phyloP scores from a whole-genome alignment of 2,329 filamentous ascomycete species.

The Aspergillus tamarii region DNA sequence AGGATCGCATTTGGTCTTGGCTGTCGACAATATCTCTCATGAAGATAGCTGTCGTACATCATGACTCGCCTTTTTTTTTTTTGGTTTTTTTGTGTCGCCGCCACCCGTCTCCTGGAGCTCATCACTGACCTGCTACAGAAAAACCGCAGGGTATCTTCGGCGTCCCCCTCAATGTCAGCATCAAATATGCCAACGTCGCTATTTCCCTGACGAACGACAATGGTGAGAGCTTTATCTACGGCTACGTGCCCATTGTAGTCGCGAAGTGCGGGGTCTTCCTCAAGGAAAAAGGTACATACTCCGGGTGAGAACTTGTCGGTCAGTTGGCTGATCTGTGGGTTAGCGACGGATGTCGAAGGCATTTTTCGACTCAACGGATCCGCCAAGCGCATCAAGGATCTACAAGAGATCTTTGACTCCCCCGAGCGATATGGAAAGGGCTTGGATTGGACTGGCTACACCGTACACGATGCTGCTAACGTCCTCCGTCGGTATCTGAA shows the following conservation, averaged over 20 bases:
- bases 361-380: constrained; percentile 96
- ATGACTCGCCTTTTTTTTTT: background rate
- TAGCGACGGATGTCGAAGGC: constrained; percentile 91
- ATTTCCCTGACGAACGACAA: constrained; percentile 93
- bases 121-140: constrained; percentile 20
- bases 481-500: constrained; percentile 95
- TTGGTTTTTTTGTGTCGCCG: background rate
- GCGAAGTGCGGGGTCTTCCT: constrained; percentile 97
- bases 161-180: constrained; percentile 88
- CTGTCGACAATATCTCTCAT: background rate
- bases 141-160: constrained; percentile 82
- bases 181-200: constrained; percentile 95
- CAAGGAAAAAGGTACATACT: constrained; percentile 86
- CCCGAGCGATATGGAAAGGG: constrained; percentile 96
- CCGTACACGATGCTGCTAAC: constrained; percentile 96
- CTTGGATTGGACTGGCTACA: constrained; percentile 95
- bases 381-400: constrained; percentile 96
- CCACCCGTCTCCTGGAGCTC: background rate
- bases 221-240: constrained; percentile 95
- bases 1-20: background rate
- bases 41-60: background rate
- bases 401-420: constrained; percentile 89
- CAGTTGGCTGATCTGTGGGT: constrained; percentile 30
- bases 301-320: background rate
- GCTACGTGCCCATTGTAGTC: constrained; percentile 97